phyloP scores from a whole-genome alignment of 2,329 filamentous ascomycete genomes.

The Aspergillus novofumigatus region DNA sequence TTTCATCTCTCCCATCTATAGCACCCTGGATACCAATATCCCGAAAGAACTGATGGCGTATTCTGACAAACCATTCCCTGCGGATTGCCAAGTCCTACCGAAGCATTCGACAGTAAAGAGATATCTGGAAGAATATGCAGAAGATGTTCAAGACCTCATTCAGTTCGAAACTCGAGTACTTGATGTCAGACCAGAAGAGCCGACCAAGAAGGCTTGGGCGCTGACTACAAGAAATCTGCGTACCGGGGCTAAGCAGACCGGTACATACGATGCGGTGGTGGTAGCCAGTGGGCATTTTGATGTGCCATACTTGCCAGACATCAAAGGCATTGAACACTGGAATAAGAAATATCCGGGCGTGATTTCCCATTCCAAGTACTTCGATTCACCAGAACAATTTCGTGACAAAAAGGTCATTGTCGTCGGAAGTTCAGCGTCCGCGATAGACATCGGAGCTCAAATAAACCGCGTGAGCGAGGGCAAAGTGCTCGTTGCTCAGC shows the following conservation, averaged over 20 bases:
- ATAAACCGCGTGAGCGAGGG: slow-evolving; percentile 58
- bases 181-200: slow-evolving; percentile 47
- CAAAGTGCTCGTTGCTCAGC: slow-evolving; percentile 62
- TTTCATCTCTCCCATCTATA: slow-evolving; percentile 82
- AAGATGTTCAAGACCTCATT: slow-evolving; percentile 64
- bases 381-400: slow-evolving; percentile 63
- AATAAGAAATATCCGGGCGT: slow-evolving; percentile 54
- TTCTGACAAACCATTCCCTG: slow-evolving; percentile 63
- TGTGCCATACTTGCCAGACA: slow-evolving; percentile 62
- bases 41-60: slow-evolving; percentile 77
- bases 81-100: slow-evolving; percentile 68
- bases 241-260: slow-evolving; percentile 37
- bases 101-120: slow-evolving; percentile 64
- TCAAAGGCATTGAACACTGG: slow-evolving; percentile 58
- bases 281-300: slow-evolving; percentile 73
- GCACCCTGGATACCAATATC: slow-evolving; percentile 80
- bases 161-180: slow-evolving; percentile 66
- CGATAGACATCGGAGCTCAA: slow-evolving; percentile 76
- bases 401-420: slow-evolving; percentile 70
- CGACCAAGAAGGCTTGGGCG: slow-evolving; percentile 52
- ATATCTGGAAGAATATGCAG: slow-evolving; percentile 70
- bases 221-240: slow-evolving; percentile 53
- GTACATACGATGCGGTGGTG: slow-evolving; percentile 68
- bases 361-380: slow-evolving; percentile 75
- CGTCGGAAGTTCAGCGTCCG: slow-evolving; percentile 80